Base-by-base conservation (phyloP, 257 asterid genomes). In the Dorcoceras hygrometricum region DNA sequence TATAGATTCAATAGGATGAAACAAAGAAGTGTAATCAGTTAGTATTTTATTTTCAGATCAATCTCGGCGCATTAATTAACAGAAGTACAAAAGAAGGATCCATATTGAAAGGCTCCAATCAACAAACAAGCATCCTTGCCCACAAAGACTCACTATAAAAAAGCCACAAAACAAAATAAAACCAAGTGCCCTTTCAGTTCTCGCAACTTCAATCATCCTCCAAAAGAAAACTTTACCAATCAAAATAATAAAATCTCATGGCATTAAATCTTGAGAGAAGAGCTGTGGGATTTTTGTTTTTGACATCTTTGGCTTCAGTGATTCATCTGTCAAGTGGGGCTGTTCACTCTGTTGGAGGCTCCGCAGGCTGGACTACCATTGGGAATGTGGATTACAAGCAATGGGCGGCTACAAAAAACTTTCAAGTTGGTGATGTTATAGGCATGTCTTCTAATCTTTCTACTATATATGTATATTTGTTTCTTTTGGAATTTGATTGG, bases 321-420 rank as follows among this genome's bases (percentile, higher is more conserved):
- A 39, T 39, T 39, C n/a, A 39, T 39, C 50, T 57, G 62, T 57
- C 65, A 18, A 59, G 10, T 19, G 65, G 65, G n/a, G 65, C 23
- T 18, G 65, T 59, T 26, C 26, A 59, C 18, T 25, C 1, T 4
- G 65, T 59, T 28, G 65, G 65, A n/a, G 65, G 12, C 46, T 59
- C 65, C 7, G 36, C 48, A 6, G 65, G 65, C n/a, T 59, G 65
- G 65, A 59, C 65, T 5, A 59, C 29, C 65, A 20, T 29, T 29
- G 65, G 46, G 5, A 14, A 59, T 29, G 65, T 59, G 22, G 65
- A 59, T 59, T 59, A 59, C 46, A 59, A 59, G 46, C 8, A 31
- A 25, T 59, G 65, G 65, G 25, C 65, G 22, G 24, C 65, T 28
- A 29, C n/a, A 9, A 59, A 59, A 24, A 26, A 28, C 65, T 59